Evolutionary conservation across 805 yeast genomes (phyloP), one percentile per base, ranked within the genome.

Genomic region (Isabelozyma rhagii): DNA sequence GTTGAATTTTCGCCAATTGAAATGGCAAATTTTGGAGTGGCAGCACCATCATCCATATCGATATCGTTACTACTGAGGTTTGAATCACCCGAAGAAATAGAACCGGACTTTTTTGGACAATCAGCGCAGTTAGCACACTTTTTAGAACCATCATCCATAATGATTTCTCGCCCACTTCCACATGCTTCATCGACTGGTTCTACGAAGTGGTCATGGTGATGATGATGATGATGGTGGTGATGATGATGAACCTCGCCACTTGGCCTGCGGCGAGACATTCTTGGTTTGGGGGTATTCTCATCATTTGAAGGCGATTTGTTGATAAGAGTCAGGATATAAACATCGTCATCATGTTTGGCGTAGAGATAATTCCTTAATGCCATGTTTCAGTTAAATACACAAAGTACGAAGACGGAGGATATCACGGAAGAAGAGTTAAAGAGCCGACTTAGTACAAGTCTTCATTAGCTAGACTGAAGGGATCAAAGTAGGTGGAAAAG

Each of bases 321-420:
- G 45, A 57, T 57, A 15, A 51, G 53, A 29, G 56, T 58, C 14
- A 53, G 47, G n/a, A 50, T 54, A 9, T 31, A 46, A n/a, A 57
- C 49, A 47, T 57, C 62, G 52, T 53, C 51, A 42, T 51, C 60
- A 52, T 72, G 75, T 47, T 72, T 72, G 8, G 77, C 74, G 51
- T 72, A 72, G 44, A 72, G 51, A 52, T 72, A 72, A 52, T 72
- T 67, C 60, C 75, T 66, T 45, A 72, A 63, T n/a, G 75, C 77
- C 77, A 72, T 71, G 41, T 13, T 39, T 11, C 14, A 31, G 10
- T 31, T 9, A 6, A 31, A 13, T 31, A 13, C n/a, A 31, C 36
- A 31, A 21, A 31, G 36, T 10, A 5, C 36, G 36, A 31, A 13
- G n/a, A 31, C 36, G 36, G 36, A 31, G 36, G n/a, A 31, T 31